A percentile compares a stretch with the other conserved stretches of the same genome.
Conservation (phyloP, 2,329 filamentous ascomycete genomes). For the Paecilomyces fulvus region DNA sequence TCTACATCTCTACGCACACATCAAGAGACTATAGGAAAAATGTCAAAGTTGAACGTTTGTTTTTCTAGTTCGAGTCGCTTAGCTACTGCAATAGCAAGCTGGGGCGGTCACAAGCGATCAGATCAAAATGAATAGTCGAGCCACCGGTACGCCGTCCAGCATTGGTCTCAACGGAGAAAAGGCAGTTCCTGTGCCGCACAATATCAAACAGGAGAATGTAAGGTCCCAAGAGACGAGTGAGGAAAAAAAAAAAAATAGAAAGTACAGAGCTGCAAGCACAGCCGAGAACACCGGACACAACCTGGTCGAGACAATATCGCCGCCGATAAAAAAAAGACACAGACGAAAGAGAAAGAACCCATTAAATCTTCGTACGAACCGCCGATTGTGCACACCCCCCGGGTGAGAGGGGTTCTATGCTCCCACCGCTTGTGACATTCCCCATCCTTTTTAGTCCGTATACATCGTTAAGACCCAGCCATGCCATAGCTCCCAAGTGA, state of each 20-base stretch:
- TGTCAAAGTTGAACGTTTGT: background rate
- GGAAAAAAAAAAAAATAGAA: background rate
- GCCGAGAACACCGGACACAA: background rate
- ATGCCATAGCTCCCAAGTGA: conserved; percentile 22
- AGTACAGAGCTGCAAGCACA: conserved; percentile 1
- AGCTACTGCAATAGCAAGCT: conserved; percentile 1
- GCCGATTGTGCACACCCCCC: conserved; percentile 23
- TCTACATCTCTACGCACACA: background rate
- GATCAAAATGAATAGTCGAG: conserved; percentile 2
- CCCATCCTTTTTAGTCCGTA: conserved; percentile 28
- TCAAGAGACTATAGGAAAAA: background rate
- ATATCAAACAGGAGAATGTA: conserved; percentile 11
- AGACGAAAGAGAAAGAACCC: conserved; percentile 15
- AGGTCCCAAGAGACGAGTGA: background rate
- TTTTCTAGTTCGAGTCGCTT: background rate
- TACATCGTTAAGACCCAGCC: conserved; percentile 33
- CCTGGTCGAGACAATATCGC: conserved; percentile 4
- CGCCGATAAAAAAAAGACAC: conserved; percentile 12
- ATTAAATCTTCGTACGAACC: conserved; percentile 16
- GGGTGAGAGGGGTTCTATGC: conserved; percentile 17
- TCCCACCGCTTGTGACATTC: conserved; percentile 20
- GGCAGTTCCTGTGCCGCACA: conserved; percentile 6
- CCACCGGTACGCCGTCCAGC: conserved; percentile 14
- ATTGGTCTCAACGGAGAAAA: conserved; percentile 4
- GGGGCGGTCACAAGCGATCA: background rate